phyloP scores from a whole-genome alignment of 768 basidiomycete species.

The Trametes gibbosa region DNA sequence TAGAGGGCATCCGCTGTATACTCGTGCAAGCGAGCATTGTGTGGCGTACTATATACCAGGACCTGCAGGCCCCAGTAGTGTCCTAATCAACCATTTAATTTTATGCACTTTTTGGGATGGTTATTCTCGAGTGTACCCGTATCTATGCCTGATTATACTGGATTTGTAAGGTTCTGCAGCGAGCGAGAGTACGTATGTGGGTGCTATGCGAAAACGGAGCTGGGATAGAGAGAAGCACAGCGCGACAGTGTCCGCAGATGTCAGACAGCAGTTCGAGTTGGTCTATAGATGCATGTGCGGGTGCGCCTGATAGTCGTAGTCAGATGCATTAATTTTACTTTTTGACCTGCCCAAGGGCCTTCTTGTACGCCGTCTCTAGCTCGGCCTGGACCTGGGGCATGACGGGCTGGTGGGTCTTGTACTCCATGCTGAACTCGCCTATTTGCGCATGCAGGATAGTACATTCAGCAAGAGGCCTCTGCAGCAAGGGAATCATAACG shows the following conservation, averaged over 20 bases:
- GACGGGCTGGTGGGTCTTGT: constrained; percentile 83
- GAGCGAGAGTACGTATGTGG: neutral
- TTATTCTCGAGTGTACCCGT: constrained; percentile 3
- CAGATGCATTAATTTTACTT: constrained; percentile 46
- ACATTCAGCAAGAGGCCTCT: neutral
- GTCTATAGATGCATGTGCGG: neutral
- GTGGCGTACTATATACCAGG: no score
- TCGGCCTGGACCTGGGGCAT: constrained; percentile 85
- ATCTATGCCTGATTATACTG: constrained; percentile 11
- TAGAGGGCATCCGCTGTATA: no score
- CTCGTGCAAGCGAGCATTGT: no score
- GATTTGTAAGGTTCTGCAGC: constrained; percentile 7
- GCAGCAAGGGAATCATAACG: constrained; percentile 30
- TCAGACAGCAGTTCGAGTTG: neutral
- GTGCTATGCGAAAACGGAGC: neutral
- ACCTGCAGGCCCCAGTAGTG: no score
- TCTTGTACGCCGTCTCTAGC: constrained; percentile 82
- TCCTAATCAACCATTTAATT: no score
- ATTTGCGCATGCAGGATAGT: no score
- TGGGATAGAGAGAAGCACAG: neutral
- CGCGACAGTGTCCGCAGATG: no score
- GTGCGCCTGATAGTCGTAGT: neutral
- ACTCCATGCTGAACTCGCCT: constrained; percentile 81
- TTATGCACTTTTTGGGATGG: neutral
- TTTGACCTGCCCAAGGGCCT: constrained; percentile 66